These are phyloP conservation scores for Micractinium sp. DNA, from an alignment of 139 green algal species.

Conservation along the genomic window DNA sequence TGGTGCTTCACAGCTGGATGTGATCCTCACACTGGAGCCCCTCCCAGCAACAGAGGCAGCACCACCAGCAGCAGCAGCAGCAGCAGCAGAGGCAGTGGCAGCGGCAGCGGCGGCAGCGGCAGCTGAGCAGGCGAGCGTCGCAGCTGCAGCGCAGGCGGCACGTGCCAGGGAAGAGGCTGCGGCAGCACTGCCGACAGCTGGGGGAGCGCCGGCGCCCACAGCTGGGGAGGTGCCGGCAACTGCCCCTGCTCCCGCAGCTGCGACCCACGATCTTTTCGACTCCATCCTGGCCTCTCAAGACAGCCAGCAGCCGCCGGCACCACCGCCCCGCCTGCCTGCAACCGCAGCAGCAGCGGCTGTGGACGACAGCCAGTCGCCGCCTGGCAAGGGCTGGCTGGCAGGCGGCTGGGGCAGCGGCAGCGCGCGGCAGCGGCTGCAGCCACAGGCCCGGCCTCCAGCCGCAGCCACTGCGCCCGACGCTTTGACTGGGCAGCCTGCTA, in stretches of 20 bases:
- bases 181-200: background rate
- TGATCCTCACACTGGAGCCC: background rate
- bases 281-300: background rate
- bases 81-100: background rate
- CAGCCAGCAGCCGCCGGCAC: background rate
- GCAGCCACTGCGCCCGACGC: background rate
- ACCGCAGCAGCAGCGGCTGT: background rate
- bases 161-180: background rate
- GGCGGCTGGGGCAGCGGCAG: background rate
- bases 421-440: background rate
- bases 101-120: background rate
- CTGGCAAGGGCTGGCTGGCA: conserved; percentile 3
- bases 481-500: background rate
- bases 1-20: conserved; percentile 22
- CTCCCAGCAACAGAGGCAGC: background rate
- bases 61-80: background rate
- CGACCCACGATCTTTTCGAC: background rate
- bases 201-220: background rate
- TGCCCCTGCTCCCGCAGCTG: background rate
- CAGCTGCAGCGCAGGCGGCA: background rate
- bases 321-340: background rate
- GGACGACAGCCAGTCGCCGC: background rate
- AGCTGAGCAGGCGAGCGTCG: background rate
- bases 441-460: background rate
- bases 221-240: too few relatives aligned